phyloP scores from a whole-genome alignment of 2,329 filamentous ascomycete genomes.

The Akanthomyces dipterigenus region DNA sequence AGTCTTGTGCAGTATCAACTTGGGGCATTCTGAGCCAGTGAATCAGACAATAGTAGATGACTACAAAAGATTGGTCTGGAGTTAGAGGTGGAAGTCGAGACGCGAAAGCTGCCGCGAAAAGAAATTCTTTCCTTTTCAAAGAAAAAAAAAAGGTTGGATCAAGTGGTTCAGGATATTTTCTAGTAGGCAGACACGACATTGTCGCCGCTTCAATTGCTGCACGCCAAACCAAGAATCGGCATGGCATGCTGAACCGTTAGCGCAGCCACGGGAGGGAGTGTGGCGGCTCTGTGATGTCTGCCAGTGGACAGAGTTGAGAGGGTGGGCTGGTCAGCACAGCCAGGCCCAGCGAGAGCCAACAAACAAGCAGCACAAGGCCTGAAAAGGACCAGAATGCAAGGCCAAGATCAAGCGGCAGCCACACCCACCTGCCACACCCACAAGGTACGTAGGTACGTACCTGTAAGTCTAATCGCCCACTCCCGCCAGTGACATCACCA shows the following conservation, averaged over 20 bases:
- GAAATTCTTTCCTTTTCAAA: no score
- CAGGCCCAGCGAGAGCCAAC: not conserved
- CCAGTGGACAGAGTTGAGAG: not conserved
- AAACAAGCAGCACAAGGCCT: not conserved
- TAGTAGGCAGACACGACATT: no score
- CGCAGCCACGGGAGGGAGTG: not conserved
- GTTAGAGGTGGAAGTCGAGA: not conserved
- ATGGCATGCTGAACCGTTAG: not conserved
- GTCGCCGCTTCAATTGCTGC: no score
- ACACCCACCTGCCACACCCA: not conserved
- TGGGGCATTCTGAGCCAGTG: not conserved
- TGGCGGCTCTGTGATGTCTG: not conserved
- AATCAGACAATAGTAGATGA: not conserved
- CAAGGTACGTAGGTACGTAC: no score
- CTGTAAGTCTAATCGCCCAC: not conserved
- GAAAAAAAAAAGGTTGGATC: not conserved
- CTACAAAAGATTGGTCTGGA: no score
- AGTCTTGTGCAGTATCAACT: not conserved
- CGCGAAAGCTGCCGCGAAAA: not conserved
- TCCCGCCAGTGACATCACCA: conserved; percentile 9
- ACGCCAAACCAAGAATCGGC: not conserved
- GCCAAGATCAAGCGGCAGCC: not conserved
- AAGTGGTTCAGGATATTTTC: no score
- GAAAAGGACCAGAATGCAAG: not conserved
- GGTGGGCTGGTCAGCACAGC: not conserved